Evolutionary conservation across 1,284 basidiomycete species (phyloP), one percentile per base, ranked within the genome.

Genomic region (Cutaneotrichosporon cyanovorans): DNA sequence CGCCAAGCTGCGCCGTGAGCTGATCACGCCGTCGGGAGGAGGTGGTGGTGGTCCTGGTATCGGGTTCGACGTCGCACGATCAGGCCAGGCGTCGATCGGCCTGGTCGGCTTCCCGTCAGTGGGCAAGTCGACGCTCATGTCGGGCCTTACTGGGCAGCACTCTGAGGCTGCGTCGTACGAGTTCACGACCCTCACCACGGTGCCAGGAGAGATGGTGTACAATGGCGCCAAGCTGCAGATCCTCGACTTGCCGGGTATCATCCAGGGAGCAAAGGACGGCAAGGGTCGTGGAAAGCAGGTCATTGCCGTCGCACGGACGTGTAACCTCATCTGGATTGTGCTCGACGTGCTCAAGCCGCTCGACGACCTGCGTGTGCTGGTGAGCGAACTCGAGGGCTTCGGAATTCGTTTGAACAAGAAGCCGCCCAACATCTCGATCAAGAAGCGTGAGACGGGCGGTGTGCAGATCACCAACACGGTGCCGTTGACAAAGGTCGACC

Each of bases 161-260:
- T 97, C 92, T 33, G 91, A 96, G 72, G 84, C 85, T n/a, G 96
- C 95, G 7, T 92, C 87, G 55, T 98, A 98, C 66, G 93, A 98
- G 70, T 99, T 99, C 75, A 99, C 95, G 10, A 78, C 77, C 20
- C 61, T 77, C 31, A 73, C 69, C 6, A 71, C 69, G 9, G 92
- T 98, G 2, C 95, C 95, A 7, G 95, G 95, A 38, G 97, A 93
- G 2, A 71, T 99, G 55, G 89, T 58, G 12, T 61, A 68, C 55
- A 72, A 73, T 55, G 72, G 72, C 80, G 85, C 69, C 77, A 81
- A 41, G 80, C 85, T 66, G 38, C 78, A 80, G 62, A 75, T 79
- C 41, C 65, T 78, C 30, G 76, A 77, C 62, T 47, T 74, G 46
- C 73, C 68, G 30, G 68, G 70, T 78, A 98, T 98, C 57, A 98